phyloP scores from a whole-genome alignment of 73 alveolate genomes.

The Effrenium voratum region DNA sequence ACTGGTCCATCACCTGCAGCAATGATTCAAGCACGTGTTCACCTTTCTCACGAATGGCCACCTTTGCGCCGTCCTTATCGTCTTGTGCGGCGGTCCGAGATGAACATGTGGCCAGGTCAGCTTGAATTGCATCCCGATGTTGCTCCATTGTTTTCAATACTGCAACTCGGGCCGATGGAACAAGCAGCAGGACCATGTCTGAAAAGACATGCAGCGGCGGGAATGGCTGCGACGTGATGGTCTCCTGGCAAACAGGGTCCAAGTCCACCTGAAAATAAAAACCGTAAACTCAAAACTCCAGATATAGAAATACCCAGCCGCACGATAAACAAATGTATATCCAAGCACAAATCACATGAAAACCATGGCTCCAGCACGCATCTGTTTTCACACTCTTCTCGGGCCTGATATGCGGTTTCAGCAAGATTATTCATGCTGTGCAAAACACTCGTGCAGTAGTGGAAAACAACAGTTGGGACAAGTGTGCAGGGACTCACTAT shows the following conservation, averaged over 20 bases:
- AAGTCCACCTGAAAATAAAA: too few relatives aligned
- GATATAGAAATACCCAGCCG: too few relatives aligned
- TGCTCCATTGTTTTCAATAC: neutral
- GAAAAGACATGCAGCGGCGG: conserved; percentile 2
- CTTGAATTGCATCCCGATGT: neutral
- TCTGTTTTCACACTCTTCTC: too few relatives aligned
- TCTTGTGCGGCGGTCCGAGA: neutral
- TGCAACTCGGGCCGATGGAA: neutral
- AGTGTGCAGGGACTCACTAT: too few relatives aligned
- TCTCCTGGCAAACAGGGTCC: neutral
- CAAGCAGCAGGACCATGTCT: neutral
- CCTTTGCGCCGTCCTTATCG: neutral
- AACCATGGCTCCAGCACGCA: too few relatives aligned
- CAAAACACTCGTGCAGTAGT: too few relatives aligned
- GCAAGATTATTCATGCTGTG: too few relatives aligned
- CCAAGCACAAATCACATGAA: too few relatives aligned
- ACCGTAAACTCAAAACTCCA: too few relatives aligned
- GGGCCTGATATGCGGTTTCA: too few relatives aligned
- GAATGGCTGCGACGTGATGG: neutral
- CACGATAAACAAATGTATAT: too few relatives aligned
- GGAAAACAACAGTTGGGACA: too few relatives aligned
- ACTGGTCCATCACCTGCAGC: neutral
- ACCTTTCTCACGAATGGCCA: neutral
- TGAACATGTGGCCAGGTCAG: neutral
- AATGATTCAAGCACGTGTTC: neutral